Conservation (phyloP, 257 asterid genomes). For the Gentiana straminea region DNA sequence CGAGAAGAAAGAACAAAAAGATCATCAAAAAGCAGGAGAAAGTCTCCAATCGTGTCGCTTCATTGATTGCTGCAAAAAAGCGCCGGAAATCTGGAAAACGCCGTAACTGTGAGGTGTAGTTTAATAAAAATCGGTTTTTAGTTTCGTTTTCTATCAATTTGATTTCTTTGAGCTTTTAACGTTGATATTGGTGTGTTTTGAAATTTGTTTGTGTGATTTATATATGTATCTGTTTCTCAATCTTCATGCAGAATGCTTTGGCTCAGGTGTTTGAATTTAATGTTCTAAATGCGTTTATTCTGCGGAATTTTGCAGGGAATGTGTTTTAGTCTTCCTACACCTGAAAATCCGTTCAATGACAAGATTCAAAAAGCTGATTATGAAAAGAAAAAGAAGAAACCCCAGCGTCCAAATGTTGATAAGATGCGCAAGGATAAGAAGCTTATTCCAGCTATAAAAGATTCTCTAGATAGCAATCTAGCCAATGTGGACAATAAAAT, state of each 20-base stretch:
- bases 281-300: background rate
- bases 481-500: constrained; percentile 12
- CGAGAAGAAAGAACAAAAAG: constrained; percentile 23
- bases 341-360: constrained; percentile 80
- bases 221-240: background rate
- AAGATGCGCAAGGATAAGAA: constrained; percentile 24
- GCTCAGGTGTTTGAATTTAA: background rate
- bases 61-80: constrained; percentile 41
- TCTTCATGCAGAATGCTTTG: background rate
- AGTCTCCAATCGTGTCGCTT: constrained; percentile 31
- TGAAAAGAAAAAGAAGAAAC: constrained; percentile 30
- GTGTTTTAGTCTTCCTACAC: constrained; percentile 87
- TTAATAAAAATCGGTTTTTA: too few species aligned
- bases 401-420: constrained; percentile 15
- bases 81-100: constrained; percentile 40
- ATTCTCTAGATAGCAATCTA: background rate
- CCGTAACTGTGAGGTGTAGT: constrained; percentile 34
- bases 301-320: constrained; percentile 50
- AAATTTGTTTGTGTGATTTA: too few species aligned
- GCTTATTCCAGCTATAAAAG: constrained; percentile 9
- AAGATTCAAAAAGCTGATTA: constrained; percentile 28
- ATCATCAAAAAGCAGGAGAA: constrained; percentile 13
- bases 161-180: too few species aligned
- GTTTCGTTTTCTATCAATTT: too few species aligned
- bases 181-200: too few species aligned